These are phyloP conservation scores for Suillus occidentalis DNA, from an alignment of 768 basidiomycete genomes.

Conservation along the genomic window DNA sequence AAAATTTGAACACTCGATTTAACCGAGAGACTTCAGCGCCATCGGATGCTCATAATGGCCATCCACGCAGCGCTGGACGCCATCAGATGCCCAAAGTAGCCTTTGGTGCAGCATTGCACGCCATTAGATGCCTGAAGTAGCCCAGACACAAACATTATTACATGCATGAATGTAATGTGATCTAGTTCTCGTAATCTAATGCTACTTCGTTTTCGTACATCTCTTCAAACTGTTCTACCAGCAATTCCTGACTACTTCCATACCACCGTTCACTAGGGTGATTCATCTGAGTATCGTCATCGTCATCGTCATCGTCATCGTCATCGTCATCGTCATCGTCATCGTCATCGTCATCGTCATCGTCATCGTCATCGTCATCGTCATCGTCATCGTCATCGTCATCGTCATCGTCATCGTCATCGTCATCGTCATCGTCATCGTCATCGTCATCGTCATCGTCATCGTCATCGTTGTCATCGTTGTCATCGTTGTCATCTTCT, in stretches of 20 bases:
- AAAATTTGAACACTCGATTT: background rate
- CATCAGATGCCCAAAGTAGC: no score
- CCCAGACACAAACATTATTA: background rate
- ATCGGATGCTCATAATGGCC: no score
- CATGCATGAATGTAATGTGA: background rate
- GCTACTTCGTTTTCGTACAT: background rate
- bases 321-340: no score
- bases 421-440: background rate
- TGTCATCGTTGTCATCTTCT: background rate
- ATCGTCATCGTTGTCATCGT: no score
- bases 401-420: no score
- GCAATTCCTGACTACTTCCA: background rate
- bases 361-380: no score
- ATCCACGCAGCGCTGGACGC: no score
- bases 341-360: no score
- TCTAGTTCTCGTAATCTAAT: background rate
- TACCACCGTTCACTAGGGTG: background rate
- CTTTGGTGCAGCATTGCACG: no score
- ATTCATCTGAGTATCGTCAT: background rate
- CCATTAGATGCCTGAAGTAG: background rate
- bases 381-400: no score
- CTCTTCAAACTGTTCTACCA: background rate
- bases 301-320: no score
- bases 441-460: no score
- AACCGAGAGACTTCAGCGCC: background rate